Evolutionary conservation across 441 rosid species (phyloP), one percentile per base, ranked within the genome.

Genomic region (Francoa sonchifolia): DNA sequence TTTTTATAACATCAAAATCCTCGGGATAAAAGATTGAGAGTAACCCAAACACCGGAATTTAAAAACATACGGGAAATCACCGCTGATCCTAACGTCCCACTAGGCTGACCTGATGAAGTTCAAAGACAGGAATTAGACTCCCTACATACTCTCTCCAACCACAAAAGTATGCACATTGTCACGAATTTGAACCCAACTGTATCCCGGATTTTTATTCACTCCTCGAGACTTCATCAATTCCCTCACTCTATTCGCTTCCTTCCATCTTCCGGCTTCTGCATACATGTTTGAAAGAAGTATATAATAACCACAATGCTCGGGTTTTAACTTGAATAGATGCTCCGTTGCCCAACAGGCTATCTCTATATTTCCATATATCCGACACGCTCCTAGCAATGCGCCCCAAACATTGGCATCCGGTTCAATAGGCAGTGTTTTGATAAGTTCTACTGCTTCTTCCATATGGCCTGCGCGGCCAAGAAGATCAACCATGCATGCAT

Each of bases 351-450:
- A 73, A 69, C 79, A 83, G 10, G 84, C 89, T 41, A 82, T 49
- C 30, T 63, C 50, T 44, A 79, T 77, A 58, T 82, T 74, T 48
- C 59, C 83, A 60, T 82, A 73, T 25, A 59, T 70, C 67, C 68
- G 68, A 67, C 94, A 82, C 9, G 80, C 82, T 27, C 71, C 40
- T 0, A 79, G 74, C 54, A 82, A 46, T 8, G 83, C 57, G 26
- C 82, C 83, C 94, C 94, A 79, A 11, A 79, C 55, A 19, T 78
- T 72, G 35, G 82, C 79, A 62, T 84, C 77, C 1, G 89, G 77
- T 14, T 54, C 44, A 22, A 75, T 64, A 19, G 86, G 79, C 86
- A 77, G 67, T 63, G 42, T 46, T 51, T 69, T 62, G 12, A 76
- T 73, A 54, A 83, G 74, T 28, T 58, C 33, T 27, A 68, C 67